Conservation (phyloP, 2,329 filamentous ascomycete species). For the Diaporthe velutina region DNA sequence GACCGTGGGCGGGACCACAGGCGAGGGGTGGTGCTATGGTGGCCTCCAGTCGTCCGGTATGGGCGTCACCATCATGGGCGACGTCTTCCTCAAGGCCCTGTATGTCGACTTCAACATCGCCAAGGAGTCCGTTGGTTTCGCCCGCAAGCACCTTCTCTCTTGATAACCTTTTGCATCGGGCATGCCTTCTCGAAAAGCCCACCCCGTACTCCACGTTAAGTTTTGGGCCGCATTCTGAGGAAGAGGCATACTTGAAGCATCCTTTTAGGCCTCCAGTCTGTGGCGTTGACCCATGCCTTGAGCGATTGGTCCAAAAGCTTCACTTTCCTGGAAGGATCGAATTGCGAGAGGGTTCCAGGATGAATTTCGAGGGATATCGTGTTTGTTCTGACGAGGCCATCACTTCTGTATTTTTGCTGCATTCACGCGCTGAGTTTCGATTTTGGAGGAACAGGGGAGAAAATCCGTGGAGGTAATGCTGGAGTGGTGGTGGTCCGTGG, state of each 20-base stretch:
- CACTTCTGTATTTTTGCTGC: slow-evolving; percentile 25
- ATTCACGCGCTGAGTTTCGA: neutral
- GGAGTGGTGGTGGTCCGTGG: neutral
- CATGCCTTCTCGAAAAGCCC: neutral
- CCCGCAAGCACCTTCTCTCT: slow-evolving; percentile 55
- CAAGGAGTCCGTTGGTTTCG: slow-evolving; percentile 60
- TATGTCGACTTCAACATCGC: slow-evolving; percentile 78
- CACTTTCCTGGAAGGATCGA: neutral
- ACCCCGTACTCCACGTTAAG: neutral
- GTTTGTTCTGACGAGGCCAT: slow-evolving; percentile 23
- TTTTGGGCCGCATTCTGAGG: neutral
- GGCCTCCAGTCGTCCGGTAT: slow-evolving; percentile 74
- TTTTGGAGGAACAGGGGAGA: neutral
- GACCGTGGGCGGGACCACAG: slow-evolving; percentile 55
- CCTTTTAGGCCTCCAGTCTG: neutral
- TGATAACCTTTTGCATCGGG: slow-evolving; percentile 23
- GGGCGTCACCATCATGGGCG: slow-evolving; percentile 77
- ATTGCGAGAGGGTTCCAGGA: neutral
- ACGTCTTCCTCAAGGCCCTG: slow-evolving; percentile 82
- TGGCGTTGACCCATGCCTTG: neutral
- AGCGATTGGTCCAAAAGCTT: neutral
- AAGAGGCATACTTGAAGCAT: neutral
- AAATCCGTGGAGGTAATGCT: neutral
- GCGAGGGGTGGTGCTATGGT: slow-evolving; percentile 73
- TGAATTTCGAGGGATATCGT: slow-evolving; percentile 31